Base-by-base conservation (phyloP, 768 basidiomycete species). In the Cystofilobasidium bisporidii region DNA sequence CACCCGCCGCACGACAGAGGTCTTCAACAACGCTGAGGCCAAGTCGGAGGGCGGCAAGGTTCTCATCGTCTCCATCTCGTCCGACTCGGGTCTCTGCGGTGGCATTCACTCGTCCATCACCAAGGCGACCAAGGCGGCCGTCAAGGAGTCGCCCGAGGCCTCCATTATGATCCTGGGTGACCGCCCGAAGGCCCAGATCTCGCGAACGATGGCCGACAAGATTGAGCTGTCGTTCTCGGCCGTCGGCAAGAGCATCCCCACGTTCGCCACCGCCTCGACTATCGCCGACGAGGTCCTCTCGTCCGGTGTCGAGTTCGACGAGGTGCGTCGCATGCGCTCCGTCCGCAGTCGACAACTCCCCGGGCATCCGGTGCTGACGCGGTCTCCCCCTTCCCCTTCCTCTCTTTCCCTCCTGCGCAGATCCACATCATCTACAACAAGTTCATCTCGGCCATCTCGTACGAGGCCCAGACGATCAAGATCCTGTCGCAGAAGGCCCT, bases 1-100 rank as follows among this genome's bases (percentile, higher is more conserved):
- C n/a, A n/a, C n/a, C n/a, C n/a, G n/a, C n/a, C n/a, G n/a, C n/a
- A n/a, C n/a, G n/a, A 33, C 79, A 91, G 91, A 96, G 84, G 84
- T 98, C 73, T 96, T 93, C 81, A 81, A 85, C 66, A 83, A 94
- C 79, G 80, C 86, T 55, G 72, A 74, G 66, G 71, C 72, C 17
- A 53, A 47, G 32, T 71, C 76, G 66, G 81, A 84, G 55, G 85
- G 83, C 77, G 73, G 74, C 67, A 80, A 79, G 75, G 89, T 88
- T 76, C 90, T 98, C 72, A 92, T 94, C 81, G 77, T 98, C 72
- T 90, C 93, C 77, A 79, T 96, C 75, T 96, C 94, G 56, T 97
- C 94, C 64, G 94, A 98, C 86, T 92, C 93, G 81, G 94, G 96
- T 80, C 89, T 99, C 67, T 99, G 94, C 76, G 94, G 96, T 80